Evolutionary conservation across 75 land plant species (phyloP).

Genomic region (Sequoia sempervirens): DNA sequence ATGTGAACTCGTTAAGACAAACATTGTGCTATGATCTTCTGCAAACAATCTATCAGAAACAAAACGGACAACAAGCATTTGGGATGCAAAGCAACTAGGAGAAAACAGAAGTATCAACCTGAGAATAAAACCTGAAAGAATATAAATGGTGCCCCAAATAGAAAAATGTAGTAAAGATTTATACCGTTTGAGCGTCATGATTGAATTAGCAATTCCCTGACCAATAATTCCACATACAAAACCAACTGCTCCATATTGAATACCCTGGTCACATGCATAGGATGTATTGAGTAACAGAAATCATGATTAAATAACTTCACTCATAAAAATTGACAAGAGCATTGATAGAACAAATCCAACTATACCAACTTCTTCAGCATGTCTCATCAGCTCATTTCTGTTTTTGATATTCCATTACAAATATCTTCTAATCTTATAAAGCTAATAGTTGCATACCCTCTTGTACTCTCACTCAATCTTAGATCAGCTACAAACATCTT

Average conservation of each 20-base stretch:
- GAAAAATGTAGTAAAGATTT: not conserved
- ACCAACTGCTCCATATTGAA: constrained; percentile 78
- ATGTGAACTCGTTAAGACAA: not conserved
- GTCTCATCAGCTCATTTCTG: not conserved
- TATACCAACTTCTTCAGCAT: not conserved
- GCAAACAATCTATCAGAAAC: not conserved
- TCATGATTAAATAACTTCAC: not conserved
- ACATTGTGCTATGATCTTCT: not conserved
- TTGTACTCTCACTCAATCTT: not conserved
- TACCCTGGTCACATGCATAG: constrained; percentile 45
- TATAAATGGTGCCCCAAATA: not conserved
- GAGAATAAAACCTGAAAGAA: not conserved
- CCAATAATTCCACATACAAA: constrained; percentile 89
- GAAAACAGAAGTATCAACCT: not conserved
- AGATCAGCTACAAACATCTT: not conserved
- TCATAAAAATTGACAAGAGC: not conserved
- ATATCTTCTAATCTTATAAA: not conserved
- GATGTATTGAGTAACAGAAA: not conserved
- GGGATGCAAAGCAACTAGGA: not conserved
- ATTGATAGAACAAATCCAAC: not conserved
- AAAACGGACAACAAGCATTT: not conserved
- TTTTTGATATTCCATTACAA: not conserved
- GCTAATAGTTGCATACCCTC: not conserved
- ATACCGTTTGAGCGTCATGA: constrained; percentile 89
- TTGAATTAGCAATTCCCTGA: constrained; percentile 90